Evolutionary conservation across 2,329 filamentous ascomycete species (phyloP).

Genomic region (Dothideomycetidae sp.): DNA sequence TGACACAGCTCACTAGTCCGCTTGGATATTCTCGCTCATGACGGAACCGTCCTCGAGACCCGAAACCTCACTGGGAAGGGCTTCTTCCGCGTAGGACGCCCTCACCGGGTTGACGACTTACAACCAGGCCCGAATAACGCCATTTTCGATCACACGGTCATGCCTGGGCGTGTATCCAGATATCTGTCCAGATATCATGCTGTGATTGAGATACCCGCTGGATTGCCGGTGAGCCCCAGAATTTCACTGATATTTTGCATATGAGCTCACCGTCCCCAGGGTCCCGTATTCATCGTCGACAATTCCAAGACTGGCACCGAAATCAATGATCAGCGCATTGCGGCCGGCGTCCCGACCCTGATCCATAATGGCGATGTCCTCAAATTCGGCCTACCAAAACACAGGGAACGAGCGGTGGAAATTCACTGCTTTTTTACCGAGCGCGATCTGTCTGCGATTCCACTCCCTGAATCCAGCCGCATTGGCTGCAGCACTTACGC

Average conservation of each 20-base stretch:
- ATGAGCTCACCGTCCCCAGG: conserved; percentile 8
- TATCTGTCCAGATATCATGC: conserved; percentile 24
- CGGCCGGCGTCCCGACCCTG: conserved; percentile 10
- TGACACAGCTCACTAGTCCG: background rate
- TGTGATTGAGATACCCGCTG: conserved; percentile 14
- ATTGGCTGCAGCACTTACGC: background rate
- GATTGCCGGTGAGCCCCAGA: conserved; percentile 5
- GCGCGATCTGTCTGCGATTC: background rate
- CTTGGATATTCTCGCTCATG: background rate
- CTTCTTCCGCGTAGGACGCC: background rate
- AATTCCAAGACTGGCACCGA: conserved; percentile 23
- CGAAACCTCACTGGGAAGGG: too few species aligned
- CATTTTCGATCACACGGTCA: conserved; percentile 24
- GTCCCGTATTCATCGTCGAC: conserved; percentile 20
- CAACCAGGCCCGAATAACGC: too few species aligned
- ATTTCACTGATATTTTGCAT: background rate
- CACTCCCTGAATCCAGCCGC: too few species aligned
- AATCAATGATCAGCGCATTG: conserved; percentile 20
- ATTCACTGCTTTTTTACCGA: conserved; percentile 1
- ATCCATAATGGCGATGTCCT: conserved; percentile 19
- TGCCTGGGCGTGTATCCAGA: too few species aligned
- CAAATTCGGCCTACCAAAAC: conserved; percentile 21
- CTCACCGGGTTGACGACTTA: too few species aligned
- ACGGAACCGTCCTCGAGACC: background rate
- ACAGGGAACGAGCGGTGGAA: conserved; percentile 14